Percentiles rank a stretch among this genome's conserved stretches.
Conservation (phyloP, 2,329 filamentous ascomycete species). For the Kalmusia sp. region DNA sequence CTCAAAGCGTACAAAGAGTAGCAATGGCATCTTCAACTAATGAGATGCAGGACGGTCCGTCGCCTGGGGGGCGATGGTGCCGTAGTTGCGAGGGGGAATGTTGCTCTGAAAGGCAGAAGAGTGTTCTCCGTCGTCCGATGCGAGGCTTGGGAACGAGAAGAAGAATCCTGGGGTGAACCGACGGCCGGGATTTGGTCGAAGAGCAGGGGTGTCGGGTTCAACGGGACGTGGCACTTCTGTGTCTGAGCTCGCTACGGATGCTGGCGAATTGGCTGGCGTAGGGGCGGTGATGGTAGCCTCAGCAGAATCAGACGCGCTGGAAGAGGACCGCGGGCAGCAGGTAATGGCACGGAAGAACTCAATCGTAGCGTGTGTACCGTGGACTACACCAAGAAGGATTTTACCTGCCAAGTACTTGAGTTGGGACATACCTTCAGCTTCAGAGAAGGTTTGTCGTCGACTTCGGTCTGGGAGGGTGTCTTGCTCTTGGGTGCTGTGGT, state of each 20-base stretch:
- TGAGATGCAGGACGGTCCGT: neutral
- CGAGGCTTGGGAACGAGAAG: neutral
- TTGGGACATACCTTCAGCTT: slow-evolving; percentile 1
- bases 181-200: neutral
- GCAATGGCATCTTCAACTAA: neutral
- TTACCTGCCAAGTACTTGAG: neutral
- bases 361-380: neutral
- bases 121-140: neutral
- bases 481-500: neutral
- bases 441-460: neutral
- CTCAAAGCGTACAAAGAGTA: neutral
- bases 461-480: neutral
- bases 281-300: neutral
- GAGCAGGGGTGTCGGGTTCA: neutral
- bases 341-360: neutral
- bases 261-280: neutral
- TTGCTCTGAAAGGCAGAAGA: neutral
- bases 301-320: neutral
- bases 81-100: neutral
- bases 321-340: neutral
- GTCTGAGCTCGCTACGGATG: neutral
- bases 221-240: neutral
- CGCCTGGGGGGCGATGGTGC: neutral
- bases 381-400: too few species aligned
- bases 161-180: neutral